Evolutionary conservation across 768 basidiomycete genomes (phyloP).

Genomic region (Suillus cothurnatus): DNA sequence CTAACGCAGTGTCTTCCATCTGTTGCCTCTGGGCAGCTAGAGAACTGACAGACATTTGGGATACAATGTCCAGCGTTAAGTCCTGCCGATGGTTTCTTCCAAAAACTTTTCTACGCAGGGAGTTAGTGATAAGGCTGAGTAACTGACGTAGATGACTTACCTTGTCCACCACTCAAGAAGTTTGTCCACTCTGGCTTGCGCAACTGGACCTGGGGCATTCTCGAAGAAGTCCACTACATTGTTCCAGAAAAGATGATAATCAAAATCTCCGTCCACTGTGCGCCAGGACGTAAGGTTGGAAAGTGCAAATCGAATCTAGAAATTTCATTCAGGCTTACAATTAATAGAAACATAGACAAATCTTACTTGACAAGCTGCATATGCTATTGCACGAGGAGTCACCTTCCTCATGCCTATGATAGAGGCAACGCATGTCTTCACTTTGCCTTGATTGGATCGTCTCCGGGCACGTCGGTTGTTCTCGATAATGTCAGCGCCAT

Average conservation of each 20-base stretch:
- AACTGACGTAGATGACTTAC: constrained; percentile 5
- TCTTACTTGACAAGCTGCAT: constrained; percentile 26
- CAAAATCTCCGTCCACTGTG: constrained; percentile 9
- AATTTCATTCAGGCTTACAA: not conserved
- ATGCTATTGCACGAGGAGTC: constrained; percentile 25
- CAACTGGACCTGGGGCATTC: not conserved
- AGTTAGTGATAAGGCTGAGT: not conserved
- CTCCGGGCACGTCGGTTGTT: not conserved
- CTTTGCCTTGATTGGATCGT: not conserved
- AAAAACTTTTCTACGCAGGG: constrained; percentile 1
- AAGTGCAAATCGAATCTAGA: constrained; percentile 17
- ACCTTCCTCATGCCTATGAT: constrained; percentile 15
- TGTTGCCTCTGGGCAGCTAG: too few relatives aligned
- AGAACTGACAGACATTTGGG: too few relatives aligned
- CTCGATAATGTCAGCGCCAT: too few relatives aligned
- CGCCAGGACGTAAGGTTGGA: constrained; percentile 13
- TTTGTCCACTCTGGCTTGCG: not conserved
- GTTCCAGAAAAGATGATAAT: constrained; percentile 16
- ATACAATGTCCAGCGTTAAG: too few relatives aligned
- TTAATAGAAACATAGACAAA: too few relatives aligned
- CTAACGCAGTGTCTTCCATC: not conserved
- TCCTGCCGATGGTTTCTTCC: too few relatives aligned
- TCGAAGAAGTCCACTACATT: constrained; percentile 21
- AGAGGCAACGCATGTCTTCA: not conserved
- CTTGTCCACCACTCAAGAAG: constrained; percentile 18